Base-by-base conservation (phyloP, 2,329 filamentous ascomycete species). In the Microsporum audouinii region DNA sequence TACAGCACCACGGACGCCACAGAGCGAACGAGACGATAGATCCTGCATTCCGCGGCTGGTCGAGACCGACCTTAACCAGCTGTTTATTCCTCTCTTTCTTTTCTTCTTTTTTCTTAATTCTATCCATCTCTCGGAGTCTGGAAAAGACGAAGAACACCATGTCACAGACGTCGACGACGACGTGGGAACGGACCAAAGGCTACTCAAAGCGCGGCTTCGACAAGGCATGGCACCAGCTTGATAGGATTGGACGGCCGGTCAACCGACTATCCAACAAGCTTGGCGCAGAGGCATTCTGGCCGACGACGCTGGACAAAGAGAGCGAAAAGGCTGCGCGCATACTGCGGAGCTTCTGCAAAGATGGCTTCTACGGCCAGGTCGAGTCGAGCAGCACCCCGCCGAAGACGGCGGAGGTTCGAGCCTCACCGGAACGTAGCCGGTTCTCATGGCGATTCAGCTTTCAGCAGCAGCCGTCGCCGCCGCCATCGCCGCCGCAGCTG, bases 271-370 rank as follows among this genome's bases (percentile, higher is more conserved):
- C 87, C 14, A 90, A 95, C 75, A 90, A 87, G 74, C 79, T 95
- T 41, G 90, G 90, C 62, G 82, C 81, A 34, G 90, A 95, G 72
- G 85, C 88, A 29, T 92, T 92, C 69, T 94, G 88, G 88, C 90
- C 90, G 2, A 87, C 88, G 36, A 88, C 86, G 0, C 79, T 96
- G 58, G 91, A 96, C 71, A 87, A 88, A 67, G 91, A 96, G 78
- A 88, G 88, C 74, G 89, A 96, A 75, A 96, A 96, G 77, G 89
- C 91, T 55, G 90, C 91, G 62, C 82, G 90, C 61, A 96, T 96
- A 64, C 75, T 96, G 58, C 88, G 90, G 71, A 92, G 88, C 36
- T 96, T 96, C 75, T 95, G 90, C 79, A 89, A 85, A 74, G 85
- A 88, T 80, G 86, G 86, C 8, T 88, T 88, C 72, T 87, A 87